phyloP scores from a whole-genome alignment of 2,329 filamentous ascomycete species.

The Colletotrichum sojae region DNA sequence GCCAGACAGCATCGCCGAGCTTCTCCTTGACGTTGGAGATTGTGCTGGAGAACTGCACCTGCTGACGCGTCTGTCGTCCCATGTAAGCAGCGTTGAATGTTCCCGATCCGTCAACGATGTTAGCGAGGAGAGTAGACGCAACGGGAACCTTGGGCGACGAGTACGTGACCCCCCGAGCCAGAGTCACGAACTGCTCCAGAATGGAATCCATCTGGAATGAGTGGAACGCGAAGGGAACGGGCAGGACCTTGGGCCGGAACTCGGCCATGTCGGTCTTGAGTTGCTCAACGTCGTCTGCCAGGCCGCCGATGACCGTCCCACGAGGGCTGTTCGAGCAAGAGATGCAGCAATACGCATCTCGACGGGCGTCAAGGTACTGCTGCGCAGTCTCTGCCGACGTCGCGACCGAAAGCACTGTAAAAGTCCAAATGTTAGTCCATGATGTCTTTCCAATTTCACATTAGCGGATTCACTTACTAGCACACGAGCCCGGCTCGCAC shows the following conservation, averaged over 20 bases:
- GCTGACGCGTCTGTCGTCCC: neutral
- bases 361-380: too few species aligned
- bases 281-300: neutral
- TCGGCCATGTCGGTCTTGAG: slow-evolving; percentile 20
- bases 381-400: too few species aligned
- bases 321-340: slow-evolving; percentile 5
- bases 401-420: too few species aligned
- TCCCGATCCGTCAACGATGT: neutral
- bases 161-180: slow-evolving; percentile 42
- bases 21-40: slow-evolving; percentile 54
- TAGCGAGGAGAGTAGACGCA: slow-evolving; percentile 11
- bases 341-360: neutral
- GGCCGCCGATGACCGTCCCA: neutral
- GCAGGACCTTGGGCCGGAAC: slow-evolving; percentile 52
- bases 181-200: slow-evolving; percentile 62
- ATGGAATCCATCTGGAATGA: slow-evolving; percentile 56
- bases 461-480: neutral
- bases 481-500: neutral
- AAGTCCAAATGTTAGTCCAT: neutral
- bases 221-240: slow-evolving; percentile 55
- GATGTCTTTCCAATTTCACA: neutral
- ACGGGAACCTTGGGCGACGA: slow-evolving; percentile 14
- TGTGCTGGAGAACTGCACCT: slow-evolving; percentile 49
- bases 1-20: slow-evolving; percentile 66
- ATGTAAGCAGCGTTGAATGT: neutral